These are phyloP conservation scores for Cephalotrichum gorgonifer DNA, from an alignment of 2,329 filamentous ascomycete genomes.

Conservation along the genomic window DNA sequence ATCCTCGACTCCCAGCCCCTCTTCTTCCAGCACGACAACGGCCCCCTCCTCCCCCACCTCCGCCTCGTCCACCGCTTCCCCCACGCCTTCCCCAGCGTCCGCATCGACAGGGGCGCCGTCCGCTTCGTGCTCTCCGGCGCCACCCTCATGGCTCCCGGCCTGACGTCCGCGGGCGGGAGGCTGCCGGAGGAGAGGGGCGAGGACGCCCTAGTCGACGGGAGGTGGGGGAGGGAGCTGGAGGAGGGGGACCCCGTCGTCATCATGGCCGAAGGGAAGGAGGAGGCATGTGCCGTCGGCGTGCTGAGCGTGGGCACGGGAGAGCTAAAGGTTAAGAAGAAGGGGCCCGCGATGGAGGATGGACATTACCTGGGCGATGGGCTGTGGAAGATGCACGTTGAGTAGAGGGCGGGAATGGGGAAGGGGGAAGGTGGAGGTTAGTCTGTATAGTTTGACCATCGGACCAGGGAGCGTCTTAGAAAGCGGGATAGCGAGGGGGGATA, in stretches of 20 bases:
- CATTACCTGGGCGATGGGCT: constrained; percentile 92
- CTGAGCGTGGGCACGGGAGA: constrained; percentile 79
- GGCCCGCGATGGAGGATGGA: constrained; percentile 83
- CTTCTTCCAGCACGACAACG: constrained; percentile 78
- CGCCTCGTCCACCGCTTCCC: constrained; percentile 86
- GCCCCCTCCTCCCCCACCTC: constrained; percentile 77
- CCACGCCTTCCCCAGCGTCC: constrained; percentile 67
- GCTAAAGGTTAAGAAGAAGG: constrained; percentile 90
- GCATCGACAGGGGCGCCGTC: constrained; percentile 92
- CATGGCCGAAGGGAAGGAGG: constrained; percentile 84
- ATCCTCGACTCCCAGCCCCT: constrained; percentile 67
- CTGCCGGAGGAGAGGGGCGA: constrained; percentile 48
- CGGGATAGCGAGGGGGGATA: too few relatives aligned
- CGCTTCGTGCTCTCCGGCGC: constrained; percentile 91
- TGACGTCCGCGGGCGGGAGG: constrained; percentile 74
- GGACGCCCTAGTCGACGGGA: constrained; percentile 33
- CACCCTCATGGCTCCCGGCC: constrained; percentile 88
- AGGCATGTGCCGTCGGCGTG: constrained; percentile 79
- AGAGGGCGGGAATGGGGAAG: background rate
- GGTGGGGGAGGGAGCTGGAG: constrained; percentile 57
- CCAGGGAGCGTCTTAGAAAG: too few relatives aligned
- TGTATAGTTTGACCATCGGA: background rate
- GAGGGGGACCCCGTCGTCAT: constrained; percentile 81
- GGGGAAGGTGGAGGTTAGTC: background rate
- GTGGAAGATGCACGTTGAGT: constrained; percentile 61